Evolutionary conservation across 192 early-diverging fungal genomes (phyloP), one percentile per base, ranked within the genome.

Genomic region (Entomortierella parvispora): DNA sequence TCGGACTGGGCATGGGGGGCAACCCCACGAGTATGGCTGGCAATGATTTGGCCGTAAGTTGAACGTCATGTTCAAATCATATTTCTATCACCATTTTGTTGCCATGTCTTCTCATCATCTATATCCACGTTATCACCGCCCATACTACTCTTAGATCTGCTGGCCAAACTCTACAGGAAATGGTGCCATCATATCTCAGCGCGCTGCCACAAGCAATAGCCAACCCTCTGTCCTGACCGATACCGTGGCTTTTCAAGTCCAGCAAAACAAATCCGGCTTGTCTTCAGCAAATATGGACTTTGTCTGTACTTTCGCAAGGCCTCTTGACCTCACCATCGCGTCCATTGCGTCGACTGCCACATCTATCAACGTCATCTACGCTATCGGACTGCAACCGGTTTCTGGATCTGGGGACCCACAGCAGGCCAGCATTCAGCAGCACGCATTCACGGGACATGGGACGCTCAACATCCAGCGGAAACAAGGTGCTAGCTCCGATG

Each of bases 21-120:
- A 46, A 26, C n/a, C n/a, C 58, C 2, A 31, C 8, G 0, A 42
- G 28, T 12, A 76, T 76, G 72, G 59, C 42, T 40, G 58, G 59
- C 32, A 76, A 76, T 28, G 72, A 76, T 22, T 58, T 76, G 9
- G 72, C 72, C 22, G 72, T 76, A 76, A 63, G 72, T 40, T 40
- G 5, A 5, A 37, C 12, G 32, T 25, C 2, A 11, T 11, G 43
- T 18, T 33, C 25, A 37, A 31, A 12, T 29, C 34, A 28, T 42
- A 58, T 51, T 18, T 32, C 29, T 33, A 17, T 37, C 8, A 17
- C 26, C 63, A 1, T 15, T 22, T 8, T 10, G 31, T n/a, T 1
- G 34, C 17, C 23, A 11, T 3, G 11, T 51, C 3, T 47, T 37
- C 22, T 60, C n/a, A 43, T 43, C 25, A 23, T 12, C 15, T 28